phyloP scores from a whole-genome alignment of 202 grass and related monocot genomes.

The Musa balbisiana region DNA sequence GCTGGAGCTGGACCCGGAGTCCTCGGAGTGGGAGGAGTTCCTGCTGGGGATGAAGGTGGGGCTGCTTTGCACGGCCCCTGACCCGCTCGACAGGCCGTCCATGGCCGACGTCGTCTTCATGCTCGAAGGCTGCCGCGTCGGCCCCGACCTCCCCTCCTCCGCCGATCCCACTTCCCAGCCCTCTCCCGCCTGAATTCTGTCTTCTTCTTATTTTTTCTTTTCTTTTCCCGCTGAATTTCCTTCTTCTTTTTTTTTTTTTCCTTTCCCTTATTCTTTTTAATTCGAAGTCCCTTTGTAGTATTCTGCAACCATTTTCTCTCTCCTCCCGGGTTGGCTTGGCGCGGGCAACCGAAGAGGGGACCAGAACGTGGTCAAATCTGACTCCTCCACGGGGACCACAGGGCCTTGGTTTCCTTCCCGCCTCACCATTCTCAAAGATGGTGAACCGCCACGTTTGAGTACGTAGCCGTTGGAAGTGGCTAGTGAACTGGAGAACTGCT shows the following conservation, averaged over 20 bases:
- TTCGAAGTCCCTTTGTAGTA: too few relatives aligned
- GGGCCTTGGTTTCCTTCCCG: not conserved
- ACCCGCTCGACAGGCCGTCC: slow-evolving; percentile 68
- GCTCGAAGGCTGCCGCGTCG: slow-evolving; percentile 96
- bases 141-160: slow-evolving; percentile 87
- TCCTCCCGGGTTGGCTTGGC: too few relatives aligned
- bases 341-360: too few relatives aligned
- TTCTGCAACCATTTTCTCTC: too few relatives aligned
- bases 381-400: not conserved
- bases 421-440: not conserved
- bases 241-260: not conserved
- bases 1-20: slow-evolving; percentile 93
- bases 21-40: slow-evolving; percentile 97
- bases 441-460: not conserved
- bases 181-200: slow-evolving; percentile 42
- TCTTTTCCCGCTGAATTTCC: not conserved
- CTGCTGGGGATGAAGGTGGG: slow-evolving; percentile 93
- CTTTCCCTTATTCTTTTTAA: not conserved
- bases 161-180: slow-evolving; percentile 87
- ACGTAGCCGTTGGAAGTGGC: not conserved
- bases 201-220: not conserved
- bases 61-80: slow-evolving; percentile 79
- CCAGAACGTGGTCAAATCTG: not conserved
- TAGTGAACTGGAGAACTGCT: not conserved
- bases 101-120: slow-evolving; percentile 99